Evolutionary conservation across 2,329 filamentous ascomycete species (phyloP).

Genomic region (Fusarium liriodendri): DNA sequence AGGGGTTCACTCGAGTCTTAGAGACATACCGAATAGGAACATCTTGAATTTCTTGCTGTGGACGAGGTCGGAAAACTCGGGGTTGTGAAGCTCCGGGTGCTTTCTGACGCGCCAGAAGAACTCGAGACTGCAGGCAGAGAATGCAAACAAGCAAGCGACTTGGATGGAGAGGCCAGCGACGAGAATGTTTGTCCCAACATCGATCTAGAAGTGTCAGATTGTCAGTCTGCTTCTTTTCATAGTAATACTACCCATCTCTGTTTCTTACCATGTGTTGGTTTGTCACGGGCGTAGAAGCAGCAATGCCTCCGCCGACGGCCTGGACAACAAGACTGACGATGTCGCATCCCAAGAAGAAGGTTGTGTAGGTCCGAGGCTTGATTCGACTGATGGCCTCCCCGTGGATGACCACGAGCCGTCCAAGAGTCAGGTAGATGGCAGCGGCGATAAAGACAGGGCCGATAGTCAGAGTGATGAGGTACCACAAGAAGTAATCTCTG

Average conservation of each 20-base stretch:
- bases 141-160: constrained; percentile 28
- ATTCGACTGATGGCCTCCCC: constrained; percentile 22
- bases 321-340: constrained; percentile 30
- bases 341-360: constrained; percentile 32
- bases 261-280: constrained; percentile 20
- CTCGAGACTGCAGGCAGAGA: constrained; percentile 29
- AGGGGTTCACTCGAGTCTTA: neutral
- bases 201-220: constrained; percentile 1
- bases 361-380: constrained; percentile 23
- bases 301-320: constrained; percentile 29
- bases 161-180: constrained; percentile 33
- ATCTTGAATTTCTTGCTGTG: constrained; percentile 20
- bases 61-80: constrained; percentile 20
- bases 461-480: constrained; percentile 38
- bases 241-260: neutral
- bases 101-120: constrained; percentile 30
- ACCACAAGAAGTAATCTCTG: constrained; percentile 29
- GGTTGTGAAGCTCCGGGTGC: constrained; percentile 15
- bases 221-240: neutral
- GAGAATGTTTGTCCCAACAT: constrained; percentile 29
- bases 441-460: constrained; percentile 41
- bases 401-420: constrained; percentile 37
- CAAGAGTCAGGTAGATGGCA: constrained; percentile 41
- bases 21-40: constrained; percentile 18
- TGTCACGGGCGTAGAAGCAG: constrained; percentile 29